These are phyloP conservation scores for Oldenlandia corymbosa DNA, from an alignment of 257 asterid genomes.

Conservation along the genomic window DNA sequence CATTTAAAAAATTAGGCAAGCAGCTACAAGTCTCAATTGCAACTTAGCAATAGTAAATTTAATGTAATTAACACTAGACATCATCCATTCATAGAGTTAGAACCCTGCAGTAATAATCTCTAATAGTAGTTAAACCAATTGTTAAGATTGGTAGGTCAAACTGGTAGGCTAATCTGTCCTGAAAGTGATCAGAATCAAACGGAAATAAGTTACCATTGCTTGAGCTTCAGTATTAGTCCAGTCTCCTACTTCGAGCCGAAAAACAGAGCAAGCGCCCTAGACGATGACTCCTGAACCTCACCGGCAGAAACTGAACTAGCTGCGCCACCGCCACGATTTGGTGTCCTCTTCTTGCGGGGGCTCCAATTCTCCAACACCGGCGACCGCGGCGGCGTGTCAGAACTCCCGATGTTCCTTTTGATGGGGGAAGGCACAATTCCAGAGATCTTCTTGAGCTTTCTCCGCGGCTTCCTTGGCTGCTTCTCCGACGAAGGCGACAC, in stretches of 20 bases:
- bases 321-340: not conserved
- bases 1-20: too few relatives aligned
- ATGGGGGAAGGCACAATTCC: too few relatives aligned
- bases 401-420: not conserved
- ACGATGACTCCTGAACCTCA: not conserved
- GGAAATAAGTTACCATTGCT: slow-evolving; percentile 7
- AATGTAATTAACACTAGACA: not conserved
- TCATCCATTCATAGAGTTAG: not conserved
- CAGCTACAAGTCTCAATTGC: too few relatives aligned
- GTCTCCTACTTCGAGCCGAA: too few relatives aligned
- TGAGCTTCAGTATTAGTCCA: not conserved
- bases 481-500: slow-evolving; percentile 3
- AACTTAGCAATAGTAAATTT: too few relatives aligned
- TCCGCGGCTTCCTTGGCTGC: not conserved
- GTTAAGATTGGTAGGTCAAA: too few relatives aligned
- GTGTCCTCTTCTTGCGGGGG: slow-evolving; percentile 10
- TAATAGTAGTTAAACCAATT: too few relatives aligned
- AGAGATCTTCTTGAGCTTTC: not conserved
- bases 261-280: not conserved
- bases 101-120: too few relatives aligned
- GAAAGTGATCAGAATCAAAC: not conserved
- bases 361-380: slow-evolving; percentile 5
- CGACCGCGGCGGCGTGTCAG: not conserved
- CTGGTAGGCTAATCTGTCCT: not conserved
- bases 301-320: not conserved